Percentiles rank a stretch among this genome's conserved stretches.
Evolutionary conservation across 1,284 basidiomycete species (phyloP).

Genomic region (Abortiporus biennis): DNA sequence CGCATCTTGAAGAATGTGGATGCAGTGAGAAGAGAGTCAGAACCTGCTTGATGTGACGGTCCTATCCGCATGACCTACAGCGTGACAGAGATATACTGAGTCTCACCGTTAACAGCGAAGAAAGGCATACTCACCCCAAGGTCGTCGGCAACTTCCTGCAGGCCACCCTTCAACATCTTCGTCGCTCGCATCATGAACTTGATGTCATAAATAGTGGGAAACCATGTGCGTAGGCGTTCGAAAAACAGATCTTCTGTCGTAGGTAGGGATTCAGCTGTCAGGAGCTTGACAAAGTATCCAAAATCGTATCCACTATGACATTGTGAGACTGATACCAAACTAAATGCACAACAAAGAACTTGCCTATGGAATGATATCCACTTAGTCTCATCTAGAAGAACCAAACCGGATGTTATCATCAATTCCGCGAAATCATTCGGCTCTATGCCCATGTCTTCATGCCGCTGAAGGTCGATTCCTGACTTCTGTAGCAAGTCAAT

Average conservation of each 20-base stretch:
- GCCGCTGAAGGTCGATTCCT: conserved; percentile 92
- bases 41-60: conserved; percentile 92
- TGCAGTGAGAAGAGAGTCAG: conserved; percentile 90
- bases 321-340: background rate
- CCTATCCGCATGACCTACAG: conserved; percentile 83
- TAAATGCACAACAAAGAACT: conserved; percentile 24
- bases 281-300: conserved; percentile 94
- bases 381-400: conserved; percentile 83
- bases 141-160: conserved; percentile 96
- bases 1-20: conserved; percentile 96
- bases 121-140: conserved; percentile 54
- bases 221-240: conserved; percentile 86
- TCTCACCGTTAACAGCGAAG: background rate
- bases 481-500: conserved; percentile 93
- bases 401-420: conserved; percentile 93
- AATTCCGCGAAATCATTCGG: conserved; percentile 97
- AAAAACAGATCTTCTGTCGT: conserved; percentile 91
- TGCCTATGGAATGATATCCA: conserved; percentile 99
- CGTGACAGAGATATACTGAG: conserved; percentile 6
- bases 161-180: conserved; percentile 87
- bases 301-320: conserved; percentile 91
- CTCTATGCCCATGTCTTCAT: conserved; percentile 88
- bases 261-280: conserved; percentile 86
- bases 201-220: conserved; percentile 96
- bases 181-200: conserved; percentile 92